Percentiles rank a stretch among this genome's conserved stretches.
Conservation (phyloP, 805 yeast species). For the Nakazawaea peltata region DNA sequence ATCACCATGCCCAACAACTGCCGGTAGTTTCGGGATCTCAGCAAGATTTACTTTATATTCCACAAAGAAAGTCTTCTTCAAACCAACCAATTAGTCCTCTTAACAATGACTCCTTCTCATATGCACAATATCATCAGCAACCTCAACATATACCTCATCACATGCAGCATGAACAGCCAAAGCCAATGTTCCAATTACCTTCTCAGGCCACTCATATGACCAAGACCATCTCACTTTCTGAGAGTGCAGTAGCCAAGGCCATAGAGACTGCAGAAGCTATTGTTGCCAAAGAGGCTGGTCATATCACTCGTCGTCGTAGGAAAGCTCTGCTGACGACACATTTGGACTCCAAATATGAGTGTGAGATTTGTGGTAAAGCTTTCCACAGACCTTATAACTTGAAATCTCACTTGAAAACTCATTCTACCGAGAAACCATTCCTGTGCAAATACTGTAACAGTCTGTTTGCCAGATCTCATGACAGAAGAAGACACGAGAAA, state of each 20-base stretch:
- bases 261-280: slow-evolving; percentile 11
- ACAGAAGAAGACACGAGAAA: slow-evolving; percentile 66
- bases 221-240: slow-evolving; percentile 19
- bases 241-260: slow-evolving; percentile 7
- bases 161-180: background rate
- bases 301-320: slow-evolving; percentile 2
- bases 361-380: slow-evolving; percentile 34
- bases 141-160: background rate
- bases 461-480: slow-evolving; percentile 72
- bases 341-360: slow-evolving; percentile 21
- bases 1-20: too few relatives aligned
- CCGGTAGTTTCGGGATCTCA: too few relatives aligned
- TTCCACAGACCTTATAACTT: slow-evolving; percentile 43
- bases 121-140: background rate
- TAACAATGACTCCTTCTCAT: background rate
- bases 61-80: background rate
- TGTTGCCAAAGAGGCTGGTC: slow-evolving; percentile 9
- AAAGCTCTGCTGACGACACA: too few relatives aligned
- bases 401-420: slow-evolving; percentile 40
- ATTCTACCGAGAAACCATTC: slow-evolving; percentile 65
- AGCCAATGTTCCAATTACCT: slow-evolving; percentile 1
- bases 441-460: slow-evolving; percentile 56
- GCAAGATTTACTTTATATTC: background rate
- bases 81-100: background rate
- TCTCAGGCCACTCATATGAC: background rate